phyloP scores from a whole-genome alignment of 2,329 filamentous ascomycete species.

The Ceratocystis diversiconidia region DNA sequence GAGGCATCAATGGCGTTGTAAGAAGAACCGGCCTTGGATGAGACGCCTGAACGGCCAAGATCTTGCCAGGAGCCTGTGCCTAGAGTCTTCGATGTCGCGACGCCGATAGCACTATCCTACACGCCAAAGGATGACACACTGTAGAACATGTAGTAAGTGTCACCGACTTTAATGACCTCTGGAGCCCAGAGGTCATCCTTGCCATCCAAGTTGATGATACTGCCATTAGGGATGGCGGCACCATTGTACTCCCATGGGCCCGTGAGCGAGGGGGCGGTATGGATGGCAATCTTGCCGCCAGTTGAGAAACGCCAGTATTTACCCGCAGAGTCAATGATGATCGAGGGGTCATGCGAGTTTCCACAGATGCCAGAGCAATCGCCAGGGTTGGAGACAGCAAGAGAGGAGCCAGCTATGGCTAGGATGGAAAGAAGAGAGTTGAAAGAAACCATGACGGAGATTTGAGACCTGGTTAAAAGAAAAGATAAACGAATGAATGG shows the following conservation, averaged over 20 bases:
- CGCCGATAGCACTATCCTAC: slow-evolving; percentile 48
- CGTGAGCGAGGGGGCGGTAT: slow-evolving; percentile 26
- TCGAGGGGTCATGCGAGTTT: slow-evolving; percentile 28
- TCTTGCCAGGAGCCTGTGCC: slow-evolving; percentile 46
- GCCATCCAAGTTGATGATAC: slow-evolving; percentile 29
- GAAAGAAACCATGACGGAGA: slow-evolving; percentile 11
- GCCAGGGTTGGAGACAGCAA: slow-evolving; percentile 24
- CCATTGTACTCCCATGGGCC: slow-evolving; percentile 33
- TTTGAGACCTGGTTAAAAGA: not conserved
- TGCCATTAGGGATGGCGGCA: slow-evolving; percentile 27
- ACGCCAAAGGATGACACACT: slow-evolving; percentile 46
- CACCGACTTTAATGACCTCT: slow-evolving; percentile 32
- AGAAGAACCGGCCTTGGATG: slow-evolving; percentile 27
- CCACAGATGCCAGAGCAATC: slow-evolving; percentile 27
- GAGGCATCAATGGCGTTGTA: slow-evolving; percentile 51
- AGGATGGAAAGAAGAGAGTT: slow-evolving; percentile 15
- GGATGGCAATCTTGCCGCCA: slow-evolving; percentile 29
- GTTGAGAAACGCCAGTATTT: slow-evolving; percentile 33
- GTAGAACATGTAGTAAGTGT: slow-evolving; percentile 54
- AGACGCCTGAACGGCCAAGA: slow-evolving; percentile 39
- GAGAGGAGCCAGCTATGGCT: slow-evolving; percentile 9
- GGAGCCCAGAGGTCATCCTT: slow-evolving; percentile 31
- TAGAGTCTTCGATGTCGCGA: slow-evolving; percentile 32
- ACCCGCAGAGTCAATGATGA: slow-evolving; percentile 29
- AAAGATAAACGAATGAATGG: not conserved